Base-by-base conservation (phyloP, 805 yeast species). In the Ogataea glucozyma region DNA sequence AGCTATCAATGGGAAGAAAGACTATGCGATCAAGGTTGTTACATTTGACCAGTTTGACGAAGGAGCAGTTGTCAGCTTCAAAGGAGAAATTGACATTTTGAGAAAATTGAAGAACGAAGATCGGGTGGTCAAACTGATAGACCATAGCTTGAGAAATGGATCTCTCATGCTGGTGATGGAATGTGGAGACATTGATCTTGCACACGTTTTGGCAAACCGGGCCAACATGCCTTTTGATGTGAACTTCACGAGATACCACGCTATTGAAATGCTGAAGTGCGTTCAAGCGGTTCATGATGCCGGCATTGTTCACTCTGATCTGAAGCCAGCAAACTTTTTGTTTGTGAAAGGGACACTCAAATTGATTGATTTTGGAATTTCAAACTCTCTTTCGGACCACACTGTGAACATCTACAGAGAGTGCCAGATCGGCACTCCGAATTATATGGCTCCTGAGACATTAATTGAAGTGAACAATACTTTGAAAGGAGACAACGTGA, bases 361-460 rank as follows among this genome's bases (percentile, higher is more conserved):
- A 59, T 79, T 91, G 31, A 91, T 91, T 47, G 99, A 91, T 66
- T 93, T 91, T 72, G 99, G 99, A 12, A 86, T 86, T 36, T 88
- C 98, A n/a, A 86, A 90, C 64, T 88, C 91, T 0, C 88, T 93
- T 1, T 93, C 95, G 1, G 97, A 90, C 40, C 87, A 88, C 57
- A 91, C 98, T 0, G 81, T 87, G 16, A 91, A 93, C 54, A 78
- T 91, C 14, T 90, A 90, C 58, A 74, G 97, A 44, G 95, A 88
- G 46, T 78, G 88, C 5, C 97, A 88, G 60, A 84, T 89, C 40
- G 99, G 99, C 4, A 91, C 99, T 0, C 96, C 97, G 2, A 88
- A 86, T 61, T 93, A 91, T 62, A 93, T 91, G 98, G 97, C 99
- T 0, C 99, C 99, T 0, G 99, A 91, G 63, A 87, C 97, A 0